Evolutionary conservation across 345 rosid genomes (phyloP).

Genomic region (Eucalyptus globulus): DNA sequence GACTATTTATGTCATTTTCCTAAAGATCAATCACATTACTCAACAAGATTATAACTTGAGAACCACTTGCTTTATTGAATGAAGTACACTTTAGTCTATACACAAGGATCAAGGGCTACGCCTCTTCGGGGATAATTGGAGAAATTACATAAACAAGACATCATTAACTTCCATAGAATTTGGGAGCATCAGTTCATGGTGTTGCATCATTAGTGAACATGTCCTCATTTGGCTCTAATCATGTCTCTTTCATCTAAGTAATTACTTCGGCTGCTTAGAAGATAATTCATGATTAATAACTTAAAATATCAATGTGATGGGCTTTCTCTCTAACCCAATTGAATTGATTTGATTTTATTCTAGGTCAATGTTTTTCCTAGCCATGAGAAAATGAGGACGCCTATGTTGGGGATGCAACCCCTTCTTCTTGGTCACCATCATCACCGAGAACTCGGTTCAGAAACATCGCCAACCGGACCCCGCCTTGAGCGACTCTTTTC

Average conservation of each 20-base stretch:
- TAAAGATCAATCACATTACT: not conserved
- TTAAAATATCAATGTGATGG: not conserved
- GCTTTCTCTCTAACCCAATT: not conserved
- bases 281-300: not conserved
- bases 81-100: not conserved
- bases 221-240: not conserved
- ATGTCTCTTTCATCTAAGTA: not conserved
- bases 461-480: slow-evolving; percentile 80
- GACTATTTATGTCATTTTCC: too few species aligned
- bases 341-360: not conserved
- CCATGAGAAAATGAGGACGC: not conserved
- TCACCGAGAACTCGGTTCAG: slow-evolving; percentile 55
- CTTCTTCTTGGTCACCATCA: not conserved
- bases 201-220: not conserved
- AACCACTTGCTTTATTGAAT: not conserved
- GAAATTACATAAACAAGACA: not conserved
- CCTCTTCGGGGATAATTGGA: not conserved
- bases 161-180: not conserved
- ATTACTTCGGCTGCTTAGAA: not conserved
- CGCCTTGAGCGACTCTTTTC: slow-evolving; percentile 93
- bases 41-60: not conserved
- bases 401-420: slow-evolving; percentile 31
- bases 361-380: not conserved
- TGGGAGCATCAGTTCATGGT: not conserved
- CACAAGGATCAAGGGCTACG: not conserved